Conservation (phyloP, 2,329 filamentous ascomycete species). For the Sporothrix brunneoviolacea region DNA sequence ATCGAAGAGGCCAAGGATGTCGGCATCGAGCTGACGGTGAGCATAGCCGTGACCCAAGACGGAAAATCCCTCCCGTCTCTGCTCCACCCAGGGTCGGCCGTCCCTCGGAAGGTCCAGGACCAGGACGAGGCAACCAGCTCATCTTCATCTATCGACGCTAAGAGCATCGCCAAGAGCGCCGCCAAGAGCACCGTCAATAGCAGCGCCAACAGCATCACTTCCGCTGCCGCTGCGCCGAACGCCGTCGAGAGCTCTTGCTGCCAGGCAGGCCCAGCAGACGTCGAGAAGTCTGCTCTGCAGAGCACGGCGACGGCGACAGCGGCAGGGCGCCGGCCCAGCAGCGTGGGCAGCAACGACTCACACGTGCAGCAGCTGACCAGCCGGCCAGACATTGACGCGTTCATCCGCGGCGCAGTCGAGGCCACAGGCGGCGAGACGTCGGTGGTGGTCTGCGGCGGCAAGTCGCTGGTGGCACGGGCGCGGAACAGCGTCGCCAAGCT, state of each 20-base stretch:
- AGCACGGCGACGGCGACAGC: neutral
- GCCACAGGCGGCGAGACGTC: slow-evolving; percentile 54
- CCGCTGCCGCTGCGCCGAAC: too few relatives aligned
- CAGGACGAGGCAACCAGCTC: too few relatives aligned
- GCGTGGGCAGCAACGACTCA: slow-evolving; percentile 28
- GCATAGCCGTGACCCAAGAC: slow-evolving; percentile 46
- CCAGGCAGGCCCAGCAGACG: slow-evolving; percentile 17
- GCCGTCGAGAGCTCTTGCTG: slow-evolving; percentile 10
- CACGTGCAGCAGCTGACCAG: slow-evolving; percentile 39
- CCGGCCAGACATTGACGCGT: slow-evolving; percentile 44
- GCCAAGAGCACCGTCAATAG: too few relatives aligned
- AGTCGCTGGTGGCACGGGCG: slow-evolving; percentile 45
- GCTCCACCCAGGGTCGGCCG: neutral
- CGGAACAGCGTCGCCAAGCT: slow-evolving; percentile 49
- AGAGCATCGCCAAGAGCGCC: too few relatives aligned
- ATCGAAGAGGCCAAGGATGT: slow-evolving; percentile 34
- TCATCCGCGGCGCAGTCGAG: slow-evolving; percentile 50
- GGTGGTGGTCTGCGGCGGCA: slow-evolving; percentile 54
- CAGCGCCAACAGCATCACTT: too few relatives aligned
- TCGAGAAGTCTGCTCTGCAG: slow-evolving; percentile 22
- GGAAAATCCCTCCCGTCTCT: neutral
- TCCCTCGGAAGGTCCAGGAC: too few relatives aligned
- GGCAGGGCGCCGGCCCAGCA: slow-evolving; percentile 12
- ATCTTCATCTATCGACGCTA: too few relatives aligned
- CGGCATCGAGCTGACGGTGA: slow-evolving; percentile 44